Evolutionary conservation across 371 early-diverging fungal species (phyloP).

Genomic region (Mucor lusitanicus): DNA sequence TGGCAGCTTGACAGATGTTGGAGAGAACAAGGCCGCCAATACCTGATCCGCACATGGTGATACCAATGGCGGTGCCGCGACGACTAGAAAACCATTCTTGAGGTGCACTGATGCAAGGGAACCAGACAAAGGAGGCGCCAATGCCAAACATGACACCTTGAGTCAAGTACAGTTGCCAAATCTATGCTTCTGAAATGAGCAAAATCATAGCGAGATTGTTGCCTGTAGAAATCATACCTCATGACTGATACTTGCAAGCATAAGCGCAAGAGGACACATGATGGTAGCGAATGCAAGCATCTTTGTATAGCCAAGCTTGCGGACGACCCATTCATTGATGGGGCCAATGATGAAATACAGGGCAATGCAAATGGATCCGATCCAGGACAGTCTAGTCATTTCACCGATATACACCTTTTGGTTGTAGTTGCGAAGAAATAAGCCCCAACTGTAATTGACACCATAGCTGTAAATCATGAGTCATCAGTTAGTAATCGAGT

Average conservation of each 20-base stretch:
- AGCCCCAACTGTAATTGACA: slow-evolving; percentile 46
- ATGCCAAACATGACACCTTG: slow-evolving; percentile 75
- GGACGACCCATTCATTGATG: slow-evolving; percentile 47
- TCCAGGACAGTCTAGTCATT: slow-evolving; percentile 39
- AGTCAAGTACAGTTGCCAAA: slow-evolving; percentile 72
- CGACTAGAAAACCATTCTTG: slow-evolving; percentile 71
- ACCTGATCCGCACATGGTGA: slow-evolving; percentile 68
- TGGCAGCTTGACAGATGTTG: slow-evolving; percentile 56
- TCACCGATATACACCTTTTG: slow-evolving; percentile 29
- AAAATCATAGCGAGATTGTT: background rate
- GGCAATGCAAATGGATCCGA: slow-evolving; percentile 42
- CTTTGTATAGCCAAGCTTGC: slow-evolving; percentile 54
- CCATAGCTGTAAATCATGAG: slow-evolving; percentile 26
- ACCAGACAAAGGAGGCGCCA: slow-evolving; percentile 68
- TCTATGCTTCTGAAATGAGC: background rate
- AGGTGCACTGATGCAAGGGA: slow-evolving; percentile 67
- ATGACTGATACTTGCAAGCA: slow-evolving; percentile 63
- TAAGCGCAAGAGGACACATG: slow-evolving; percentile 55
- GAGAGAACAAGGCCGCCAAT: slow-evolving; percentile 71
- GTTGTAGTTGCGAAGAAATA: slow-evolving; percentile 34
- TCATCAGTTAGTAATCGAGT: background rate
- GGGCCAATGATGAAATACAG: slow-evolving; percentile 43
- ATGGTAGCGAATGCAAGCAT: slow-evolving; percentile 54
- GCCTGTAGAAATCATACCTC: slow-evolving; percentile 19
- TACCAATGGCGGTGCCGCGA: slow-evolving; percentile 73